These are phyloP conservation scores for Colletotrichum scovillei DNA, from an alignment of 2,329 filamentous ascomycete genomes.

Conservation along the genomic window DNA sequence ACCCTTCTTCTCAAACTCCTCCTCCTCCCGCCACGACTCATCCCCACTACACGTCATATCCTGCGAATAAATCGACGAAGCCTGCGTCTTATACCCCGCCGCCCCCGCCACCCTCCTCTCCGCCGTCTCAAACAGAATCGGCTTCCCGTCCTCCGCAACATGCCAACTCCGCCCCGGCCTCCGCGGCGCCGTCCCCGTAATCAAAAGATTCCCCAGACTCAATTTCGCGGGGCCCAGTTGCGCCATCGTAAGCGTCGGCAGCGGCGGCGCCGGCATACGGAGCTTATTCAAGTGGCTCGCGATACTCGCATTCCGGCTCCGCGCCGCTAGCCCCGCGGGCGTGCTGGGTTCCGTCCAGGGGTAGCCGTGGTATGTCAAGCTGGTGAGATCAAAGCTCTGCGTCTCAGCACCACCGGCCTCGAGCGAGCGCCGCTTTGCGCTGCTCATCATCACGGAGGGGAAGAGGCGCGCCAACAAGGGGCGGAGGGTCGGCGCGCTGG, in stretches of 20 bases:
- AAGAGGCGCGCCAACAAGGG: slow-evolving; percentile 44
- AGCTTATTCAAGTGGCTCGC: slow-evolving; percentile 31
- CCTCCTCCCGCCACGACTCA: slow-evolving; percentile 7
- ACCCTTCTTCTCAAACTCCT: background rate
- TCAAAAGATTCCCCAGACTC: slow-evolving; percentile 42
- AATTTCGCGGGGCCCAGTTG: slow-evolving; percentile 43
- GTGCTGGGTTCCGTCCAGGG: slow-evolving; percentile 42
- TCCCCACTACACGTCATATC: background rate
- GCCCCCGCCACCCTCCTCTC: background rate
- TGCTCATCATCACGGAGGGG: slow-evolving; percentile 38
- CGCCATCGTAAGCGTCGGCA: slow-evolving; percentile 31
- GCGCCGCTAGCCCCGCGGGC: background rate
- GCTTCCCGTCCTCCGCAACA: slow-evolving; percentile 21
- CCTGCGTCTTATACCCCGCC: background rate
- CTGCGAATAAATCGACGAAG: slow-evolving; percentile 30
- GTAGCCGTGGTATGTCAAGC: slow-evolving; percentile 45
- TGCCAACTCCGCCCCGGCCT: slow-evolving; percentile 35
- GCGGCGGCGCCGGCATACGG: slow-evolving; percentile 30
- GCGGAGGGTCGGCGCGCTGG: slow-evolving; percentile 47
- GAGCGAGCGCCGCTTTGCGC: slow-evolving; percentile 27
- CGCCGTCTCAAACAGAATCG: slow-evolving; percentile 14
- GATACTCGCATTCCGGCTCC: slow-evolving; percentile 40
- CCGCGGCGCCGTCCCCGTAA: slow-evolving; percentile 39
- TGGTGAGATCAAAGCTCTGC: slow-evolving; percentile 43
- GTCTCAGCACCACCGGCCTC: slow-evolving; percentile 8